These are phyloP conservation scores for Aegilops umbellulata DNA, from an alignment of 176 grass and related monocot genomes.

Conservation along the genomic window DNA sequence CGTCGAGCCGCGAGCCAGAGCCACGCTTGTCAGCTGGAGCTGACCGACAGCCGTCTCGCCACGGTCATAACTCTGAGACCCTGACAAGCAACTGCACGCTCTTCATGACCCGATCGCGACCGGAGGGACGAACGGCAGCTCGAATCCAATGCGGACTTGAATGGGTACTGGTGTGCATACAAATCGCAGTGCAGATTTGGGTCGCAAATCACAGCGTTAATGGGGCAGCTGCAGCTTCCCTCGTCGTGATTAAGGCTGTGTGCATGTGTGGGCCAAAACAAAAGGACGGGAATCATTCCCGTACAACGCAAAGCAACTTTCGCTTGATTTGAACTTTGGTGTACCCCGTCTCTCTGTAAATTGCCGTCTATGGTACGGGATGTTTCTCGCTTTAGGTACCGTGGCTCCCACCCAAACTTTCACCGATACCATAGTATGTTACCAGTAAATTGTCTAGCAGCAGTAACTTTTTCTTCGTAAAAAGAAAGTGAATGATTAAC, in stretches of 20 bases:
- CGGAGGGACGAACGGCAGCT: neutral
- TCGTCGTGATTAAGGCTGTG: neutral
- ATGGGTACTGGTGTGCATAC: neutral
- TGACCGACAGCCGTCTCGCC: neutral
- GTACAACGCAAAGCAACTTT: constrained; percentile 23
- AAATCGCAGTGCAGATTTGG: neutral
- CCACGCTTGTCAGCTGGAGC: neutral
- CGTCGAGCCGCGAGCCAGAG: constrained; percentile 20
- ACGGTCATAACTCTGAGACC: neutral
- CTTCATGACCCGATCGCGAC: neutral
- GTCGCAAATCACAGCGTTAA: neutral
- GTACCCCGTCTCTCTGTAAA: neutral
- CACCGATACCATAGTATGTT: too few species aligned
- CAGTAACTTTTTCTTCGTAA: too few species aligned
- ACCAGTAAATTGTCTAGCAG: too few species aligned
- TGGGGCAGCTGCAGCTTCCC: neutral
- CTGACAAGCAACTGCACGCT: neutral
- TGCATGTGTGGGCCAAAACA: neutral
- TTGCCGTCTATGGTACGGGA: neutral
- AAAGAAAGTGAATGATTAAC: too few species aligned
- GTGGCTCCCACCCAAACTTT: neutral
- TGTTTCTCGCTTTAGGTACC: neutral
- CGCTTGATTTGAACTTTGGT: neutral
- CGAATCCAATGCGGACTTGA: constrained; percentile 20
- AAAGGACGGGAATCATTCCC: constrained; percentile 17